phyloP scores from a whole-genome alignment of 441 rosid species.

The Lagerstroemia fauriei region DNA sequence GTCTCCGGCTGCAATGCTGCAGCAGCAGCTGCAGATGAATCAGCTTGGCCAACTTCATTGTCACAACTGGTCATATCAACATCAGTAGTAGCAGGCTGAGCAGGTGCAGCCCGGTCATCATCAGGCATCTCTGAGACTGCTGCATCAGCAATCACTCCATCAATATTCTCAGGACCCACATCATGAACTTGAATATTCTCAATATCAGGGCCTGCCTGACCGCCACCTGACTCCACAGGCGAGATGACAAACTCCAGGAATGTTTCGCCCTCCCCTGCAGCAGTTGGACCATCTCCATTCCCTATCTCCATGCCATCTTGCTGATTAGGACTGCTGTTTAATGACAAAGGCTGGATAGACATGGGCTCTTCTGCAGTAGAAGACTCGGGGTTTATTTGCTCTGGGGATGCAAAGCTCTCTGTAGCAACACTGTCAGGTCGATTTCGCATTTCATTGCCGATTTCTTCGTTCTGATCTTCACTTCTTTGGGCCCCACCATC shows the following conservation, averaged over 20 bases:
- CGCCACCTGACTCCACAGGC: conserved; percentile 40
- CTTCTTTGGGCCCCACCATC: conserved; percentile 49
- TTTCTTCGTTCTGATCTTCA: conserved; percentile 56
- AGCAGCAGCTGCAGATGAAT: conserved; percentile 45
- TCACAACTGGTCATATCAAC: conserved; percentile 75
- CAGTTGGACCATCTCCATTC: conserved; percentile 50
- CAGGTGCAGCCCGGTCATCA: conserved; percentile 40
- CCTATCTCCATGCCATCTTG: conserved; percentile 77
- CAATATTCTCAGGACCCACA: conserved; percentile 34
- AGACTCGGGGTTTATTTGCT: conserved; percentile 39
- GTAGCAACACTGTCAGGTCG: conserved; percentile 41
- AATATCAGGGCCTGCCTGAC: conserved; percentile 39
- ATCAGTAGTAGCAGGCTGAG: conserved; percentile 54
- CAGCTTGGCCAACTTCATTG: conserved; percentile 59
- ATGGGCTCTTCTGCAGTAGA: conserved; percentile 45
- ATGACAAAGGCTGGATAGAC: conserved; percentile 56
- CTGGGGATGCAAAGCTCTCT: conserved; percentile 43
- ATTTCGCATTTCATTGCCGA: conserved; percentile 36
- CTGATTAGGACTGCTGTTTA: conserved; percentile 54
- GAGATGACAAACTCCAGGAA: conserved; percentile 49
- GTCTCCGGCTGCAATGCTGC: conserved; percentile 43
- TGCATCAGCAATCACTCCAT: conserved; percentile 31
- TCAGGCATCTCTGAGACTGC: conserved; percentile 41
- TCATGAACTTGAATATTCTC: conserved; percentile 42
- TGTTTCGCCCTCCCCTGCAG: conserved; percentile 45